Conservation (phyloP, 345 rosid species). For the Rhodamnia argentea region DNA sequence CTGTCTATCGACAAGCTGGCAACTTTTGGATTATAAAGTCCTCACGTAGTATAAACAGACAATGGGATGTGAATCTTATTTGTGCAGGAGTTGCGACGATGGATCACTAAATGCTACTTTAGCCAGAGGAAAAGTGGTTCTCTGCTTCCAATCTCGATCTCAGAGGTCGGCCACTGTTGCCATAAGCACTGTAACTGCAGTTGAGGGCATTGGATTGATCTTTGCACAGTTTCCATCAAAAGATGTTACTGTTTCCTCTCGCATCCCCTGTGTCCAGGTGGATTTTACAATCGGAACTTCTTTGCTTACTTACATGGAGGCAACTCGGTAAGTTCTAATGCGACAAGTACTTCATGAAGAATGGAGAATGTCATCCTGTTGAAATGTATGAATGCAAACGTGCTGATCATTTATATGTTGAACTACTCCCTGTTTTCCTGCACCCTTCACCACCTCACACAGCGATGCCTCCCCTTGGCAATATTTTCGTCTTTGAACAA, state of each 20-base stretch:
- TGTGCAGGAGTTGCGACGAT: slow-evolving; percentile 26
- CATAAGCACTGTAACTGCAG: slow-evolving; percentile 18
- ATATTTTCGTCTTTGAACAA: background rate
- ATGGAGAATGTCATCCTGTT: background rate
- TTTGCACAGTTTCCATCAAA: slow-evolving; percentile 34
- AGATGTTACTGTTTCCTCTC: slow-evolving; percentile 20
- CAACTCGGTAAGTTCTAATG: slow-evolving; percentile 19
- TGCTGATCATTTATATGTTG: background rate
- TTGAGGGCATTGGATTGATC: slow-evolving; percentile 28
- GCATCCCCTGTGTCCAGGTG: slow-evolving; percentile 31
- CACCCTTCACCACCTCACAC: background rate
- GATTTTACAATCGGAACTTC: slow-evolving; percentile 34
- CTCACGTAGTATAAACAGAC: background rate
- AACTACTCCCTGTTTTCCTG: background rate
- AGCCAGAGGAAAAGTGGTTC: slow-evolving; percentile 38
- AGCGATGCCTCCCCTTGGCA: background rate
- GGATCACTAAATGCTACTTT: slow-evolving; percentile 28
- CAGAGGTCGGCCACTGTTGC: slow-evolving; percentile 30
- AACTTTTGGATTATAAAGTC: background rate
- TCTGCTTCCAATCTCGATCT: slow-evolving; percentile 38
- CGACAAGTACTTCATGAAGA: background rate
- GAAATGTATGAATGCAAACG: background rate
- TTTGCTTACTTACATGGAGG: slow-evolving; percentile 29
- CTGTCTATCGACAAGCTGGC: background rate
- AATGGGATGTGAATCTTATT: background rate